These are phyloP conservation scores for Keithomyces neogunnii DNA, from an alignment of 2,329 filamentous ascomycete genomes.

Conservation along the genomic window DNA sequence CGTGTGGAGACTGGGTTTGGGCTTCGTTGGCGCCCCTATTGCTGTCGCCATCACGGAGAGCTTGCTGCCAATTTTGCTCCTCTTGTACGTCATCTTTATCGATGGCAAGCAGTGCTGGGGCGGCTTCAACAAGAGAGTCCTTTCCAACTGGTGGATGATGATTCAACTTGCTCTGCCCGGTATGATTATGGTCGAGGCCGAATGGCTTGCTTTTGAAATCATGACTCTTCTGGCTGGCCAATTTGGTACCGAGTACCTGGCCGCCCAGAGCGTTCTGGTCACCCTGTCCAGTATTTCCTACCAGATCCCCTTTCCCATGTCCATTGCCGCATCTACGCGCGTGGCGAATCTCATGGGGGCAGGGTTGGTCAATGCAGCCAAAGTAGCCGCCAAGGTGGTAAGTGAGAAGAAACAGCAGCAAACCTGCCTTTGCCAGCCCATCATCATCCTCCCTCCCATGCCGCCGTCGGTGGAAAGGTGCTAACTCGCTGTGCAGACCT, in stretches of 20 bases:
- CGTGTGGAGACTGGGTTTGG: conserved; percentile 61
- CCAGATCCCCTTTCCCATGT: conserved; percentile 86
- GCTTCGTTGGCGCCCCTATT: conserved; percentile 74
- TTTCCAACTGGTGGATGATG: conserved; percentile 74
- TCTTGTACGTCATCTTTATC: conserved; percentile 68
- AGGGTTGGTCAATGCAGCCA: conserved; percentile 70
- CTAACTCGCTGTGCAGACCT: conserved; percentile 27
- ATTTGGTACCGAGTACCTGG: conserved; percentile 70
- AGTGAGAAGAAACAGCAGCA: conserved; percentile 14
- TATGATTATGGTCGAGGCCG: conserved; percentile 88
- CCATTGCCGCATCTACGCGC: conserved; percentile 79
- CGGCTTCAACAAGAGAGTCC: conserved; percentile 62
- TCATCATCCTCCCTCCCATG: too few species aligned
- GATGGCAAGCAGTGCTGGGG: conserved; percentile 76
- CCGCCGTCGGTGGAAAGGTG: too few species aligned
- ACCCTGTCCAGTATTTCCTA: conserved; percentile 75
- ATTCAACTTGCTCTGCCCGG: conserved; percentile 80
- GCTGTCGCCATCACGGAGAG: conserved; percentile 73
- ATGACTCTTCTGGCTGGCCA: conserved; percentile 75
- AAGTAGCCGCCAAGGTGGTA: conserved; percentile 69
- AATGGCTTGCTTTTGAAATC: conserved; percentile 89
- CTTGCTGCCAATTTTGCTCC: conserved; percentile 66
- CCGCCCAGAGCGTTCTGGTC: conserved; percentile 78
- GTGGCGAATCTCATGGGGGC: conserved; percentile 91
- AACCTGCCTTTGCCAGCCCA: neutral